Percentiles rank a stretch among this genome's conserved stretches.
phyloP scores from a whole-genome alignment of 192 early-diverging fungal genomes.

The Coemansia sp. region DNA sequence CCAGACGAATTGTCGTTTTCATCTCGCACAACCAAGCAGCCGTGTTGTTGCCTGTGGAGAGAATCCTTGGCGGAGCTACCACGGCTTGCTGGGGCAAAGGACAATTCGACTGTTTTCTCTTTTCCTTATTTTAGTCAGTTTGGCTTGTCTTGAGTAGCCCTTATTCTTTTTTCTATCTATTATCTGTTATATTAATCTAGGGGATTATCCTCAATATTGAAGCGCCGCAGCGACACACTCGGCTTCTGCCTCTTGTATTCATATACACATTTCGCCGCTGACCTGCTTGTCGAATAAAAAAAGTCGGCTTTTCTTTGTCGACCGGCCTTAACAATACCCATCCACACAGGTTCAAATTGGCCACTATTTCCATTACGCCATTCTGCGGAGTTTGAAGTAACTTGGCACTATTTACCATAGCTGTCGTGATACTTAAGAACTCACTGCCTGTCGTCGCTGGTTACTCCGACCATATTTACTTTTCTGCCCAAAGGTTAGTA shows the following conservation, averaged over 20 bases:
- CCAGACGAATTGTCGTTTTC: slow-evolving; percentile 2
- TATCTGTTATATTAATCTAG: slow-evolving; percentile 9
- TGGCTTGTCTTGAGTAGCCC: neutral
- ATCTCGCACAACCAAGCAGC: neutral
- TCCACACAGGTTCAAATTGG: neutral
- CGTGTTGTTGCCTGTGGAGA: slow-evolving; percentile 8
- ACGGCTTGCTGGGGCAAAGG: slow-evolving; percentile 4
- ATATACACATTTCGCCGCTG: neutral
- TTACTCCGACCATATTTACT: neutral
- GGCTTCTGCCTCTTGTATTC: neutral
- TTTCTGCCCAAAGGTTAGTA: slow-evolving; percentile 7
- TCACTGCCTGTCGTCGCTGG: neutral
- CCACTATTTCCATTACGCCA: neutral
- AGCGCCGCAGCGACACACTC: neutral
- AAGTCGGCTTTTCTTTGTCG: slow-evolving; percentile 5
- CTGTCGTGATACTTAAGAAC: neutral
- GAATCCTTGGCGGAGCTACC: slow-evolving; percentile 1
- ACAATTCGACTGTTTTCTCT: neutral
- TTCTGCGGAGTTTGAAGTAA: slow-evolving; percentile 2
- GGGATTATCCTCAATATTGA: slow-evolving; percentile 11
- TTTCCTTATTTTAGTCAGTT: neutral
- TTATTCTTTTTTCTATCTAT: neutral
- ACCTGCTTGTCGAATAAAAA: neutral
- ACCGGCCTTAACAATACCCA: neutral
- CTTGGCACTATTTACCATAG: neutral